Conservation (phyloP, 495 filamentous ascomycete genomes). For the Delitschia confertaspora region DNA sequence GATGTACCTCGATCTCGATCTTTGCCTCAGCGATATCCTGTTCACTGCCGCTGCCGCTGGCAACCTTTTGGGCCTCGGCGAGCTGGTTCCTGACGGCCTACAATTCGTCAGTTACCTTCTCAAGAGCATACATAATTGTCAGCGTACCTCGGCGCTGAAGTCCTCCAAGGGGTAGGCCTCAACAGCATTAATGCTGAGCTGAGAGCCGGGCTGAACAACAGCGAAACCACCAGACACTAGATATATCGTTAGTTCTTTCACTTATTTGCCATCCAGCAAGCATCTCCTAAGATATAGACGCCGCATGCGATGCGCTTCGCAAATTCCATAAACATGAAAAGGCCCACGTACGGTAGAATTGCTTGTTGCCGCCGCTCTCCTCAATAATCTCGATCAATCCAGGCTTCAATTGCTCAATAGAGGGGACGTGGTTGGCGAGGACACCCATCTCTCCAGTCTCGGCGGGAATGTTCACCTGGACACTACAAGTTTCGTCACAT, state of each 20-base stretch:
- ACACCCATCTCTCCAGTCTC: slow-evolving; percentile 99
- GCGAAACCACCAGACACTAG: slow-evolving; percentile 95
- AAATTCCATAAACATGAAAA: neutral
- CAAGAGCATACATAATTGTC: neutral
- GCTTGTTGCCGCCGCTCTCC: slow-evolving; percentile 86
- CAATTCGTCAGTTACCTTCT: neutral
- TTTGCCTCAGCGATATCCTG: slow-evolving; percentile 97
- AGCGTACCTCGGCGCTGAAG: slow-evolving; percentile 71
- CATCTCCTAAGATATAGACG: neutral
- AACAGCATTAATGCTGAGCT: slow-evolving; percentile 94
- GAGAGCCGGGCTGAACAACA: slow-evolving; percentile 88
- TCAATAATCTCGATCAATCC: slow-evolving; percentile 92
- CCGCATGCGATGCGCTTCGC: neutral
- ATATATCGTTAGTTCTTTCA: slow-evolving; percentile 3
- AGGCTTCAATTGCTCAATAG: slow-evolving; percentile 97
- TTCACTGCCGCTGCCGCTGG: slow-evolving; percentile 82
- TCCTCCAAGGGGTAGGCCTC: slow-evolving; percentile 92
- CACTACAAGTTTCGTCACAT: slow-evolving; percentile 45
- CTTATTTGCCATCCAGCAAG: neutral
- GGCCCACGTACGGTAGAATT: slow-evolving; percentile 86
- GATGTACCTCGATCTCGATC: slow-evolving; percentile 88
- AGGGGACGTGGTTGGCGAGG: slow-evolving; percentile 96
- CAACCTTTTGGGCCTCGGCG: slow-evolving; percentile 90
- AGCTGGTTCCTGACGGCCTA: slow-evolving; percentile 67
- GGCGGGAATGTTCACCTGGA: slow-evolving; percentile 98